These are phyloP conservation scores for Botrytis pseudocinerea DNA, from an alignment of 2,329 filamentous ascomycete species.

Conservation along the genomic window DNA sequence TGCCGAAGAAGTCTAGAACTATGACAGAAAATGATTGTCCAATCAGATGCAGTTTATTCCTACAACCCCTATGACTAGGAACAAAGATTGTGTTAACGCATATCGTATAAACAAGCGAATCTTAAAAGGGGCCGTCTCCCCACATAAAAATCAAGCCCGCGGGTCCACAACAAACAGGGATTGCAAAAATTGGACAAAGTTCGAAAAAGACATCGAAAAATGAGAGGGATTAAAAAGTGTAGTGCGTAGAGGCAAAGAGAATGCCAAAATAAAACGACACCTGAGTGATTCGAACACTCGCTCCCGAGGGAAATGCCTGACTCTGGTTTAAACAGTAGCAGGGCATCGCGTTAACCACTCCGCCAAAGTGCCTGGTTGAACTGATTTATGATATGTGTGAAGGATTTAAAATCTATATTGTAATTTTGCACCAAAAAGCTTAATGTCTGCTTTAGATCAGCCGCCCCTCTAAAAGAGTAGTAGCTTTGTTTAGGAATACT, in stretches of 20 bases:
- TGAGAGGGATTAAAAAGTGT: not conserved
- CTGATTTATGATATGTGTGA: no score
- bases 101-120: not conserved
- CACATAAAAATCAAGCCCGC: not conserved
- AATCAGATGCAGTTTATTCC: not conserved
- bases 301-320: slow-evolving; percentile 21
- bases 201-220: not conserved
- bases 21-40: not conserved
- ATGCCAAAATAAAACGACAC: not conserved
- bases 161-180: not conserved
- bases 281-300: slow-evolving; percentile 21
- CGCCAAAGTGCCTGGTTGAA: slow-evolving; percentile 10
- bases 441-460: not conserved
- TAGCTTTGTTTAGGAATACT: not conserved
- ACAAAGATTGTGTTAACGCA: not conserved
- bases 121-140: slow-evolving; percentile 1
- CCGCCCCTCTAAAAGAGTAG: not conserved
- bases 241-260: accelerated
- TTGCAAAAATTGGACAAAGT: not conserved
- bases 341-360: slow-evolving; percentile 23
- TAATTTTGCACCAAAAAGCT: accelerated
- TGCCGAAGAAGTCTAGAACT: not conserved
- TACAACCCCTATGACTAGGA: not conserved
- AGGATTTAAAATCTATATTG: no score
- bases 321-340: slow-evolving; percentile 5